Conservation (phyloP, 164 flowering plant genomes). For the Echeveria elegans region DNA sequence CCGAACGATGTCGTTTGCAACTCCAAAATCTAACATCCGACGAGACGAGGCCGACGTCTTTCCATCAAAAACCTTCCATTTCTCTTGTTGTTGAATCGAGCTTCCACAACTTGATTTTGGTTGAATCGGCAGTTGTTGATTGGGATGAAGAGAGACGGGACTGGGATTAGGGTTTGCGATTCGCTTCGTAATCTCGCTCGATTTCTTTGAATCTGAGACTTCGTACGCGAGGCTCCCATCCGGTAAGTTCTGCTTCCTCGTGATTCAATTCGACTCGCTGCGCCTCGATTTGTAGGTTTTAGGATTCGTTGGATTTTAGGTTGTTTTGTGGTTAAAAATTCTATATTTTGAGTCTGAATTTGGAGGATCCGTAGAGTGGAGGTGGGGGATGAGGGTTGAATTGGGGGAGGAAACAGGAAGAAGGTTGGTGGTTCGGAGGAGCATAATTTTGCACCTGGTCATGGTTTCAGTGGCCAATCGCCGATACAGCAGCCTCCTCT, state of each 20-base stretch:
- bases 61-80: too few relatives aligned
- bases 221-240: background rate
- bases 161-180: background rate
- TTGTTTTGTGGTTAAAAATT: background rate
- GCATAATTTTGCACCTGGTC: too few relatives aligned
- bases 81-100: too few relatives aligned
- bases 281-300: background rate
- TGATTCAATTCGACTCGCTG: background rate
- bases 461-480: conserved; percentile 23
- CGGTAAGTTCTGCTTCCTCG: background rate
- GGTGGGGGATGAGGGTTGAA: too few relatives aligned
- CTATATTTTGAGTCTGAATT: background rate
- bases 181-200: background rate
- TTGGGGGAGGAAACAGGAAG: too few relatives aligned
- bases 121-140: too few relatives aligned
- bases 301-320: background rate
- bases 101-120: too few relatives aligned
- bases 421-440: too few relatives aligned
- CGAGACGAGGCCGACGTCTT: too few relatives aligned
- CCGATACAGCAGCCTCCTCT: conserved; percentile 17
- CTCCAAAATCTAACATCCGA: too few relatives aligned
- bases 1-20: too few relatives aligned
- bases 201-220: background rate
- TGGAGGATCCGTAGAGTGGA: background rate
- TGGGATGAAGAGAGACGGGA: too few relatives aligned